These are phyloP conservation scores for Pseudogymnoascus sp. DNA, from an alignment of 2,329 filamentous ascomycete species.

Conservation along the genomic window DNA sequence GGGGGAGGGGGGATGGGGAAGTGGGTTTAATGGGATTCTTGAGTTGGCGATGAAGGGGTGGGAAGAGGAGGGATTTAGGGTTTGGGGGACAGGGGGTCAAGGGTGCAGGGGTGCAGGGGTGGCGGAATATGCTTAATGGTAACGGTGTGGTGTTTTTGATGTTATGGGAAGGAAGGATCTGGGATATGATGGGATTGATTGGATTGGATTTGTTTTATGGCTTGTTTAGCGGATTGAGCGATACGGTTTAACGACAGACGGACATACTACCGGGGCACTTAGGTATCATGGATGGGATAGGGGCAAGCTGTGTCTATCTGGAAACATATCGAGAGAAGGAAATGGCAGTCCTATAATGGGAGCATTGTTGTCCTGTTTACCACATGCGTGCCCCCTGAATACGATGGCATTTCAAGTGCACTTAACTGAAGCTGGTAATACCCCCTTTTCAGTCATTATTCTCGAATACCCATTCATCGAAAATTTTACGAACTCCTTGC, in stretches of 20 bases:
- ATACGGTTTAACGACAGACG: not conserved
- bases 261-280: not conserved
- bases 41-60: not conserved
- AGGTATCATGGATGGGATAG: not conserved
- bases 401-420: not conserved
- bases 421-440: not conserved
- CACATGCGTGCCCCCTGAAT: not conserved
- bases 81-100: too few relatives aligned
- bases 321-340: not conserved
- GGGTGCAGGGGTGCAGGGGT: not conserved
- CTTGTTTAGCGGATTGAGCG: not conserved
- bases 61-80: not conserved
- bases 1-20: not conserved
- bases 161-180: not conserved
- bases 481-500: constrained; percentile 13
- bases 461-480: constrained; percentile 11
- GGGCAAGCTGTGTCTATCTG: not conserved
- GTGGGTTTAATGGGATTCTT: not conserved
- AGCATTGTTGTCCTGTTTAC: not conserved
- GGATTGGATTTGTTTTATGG: not conserved
- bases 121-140: not conserved
- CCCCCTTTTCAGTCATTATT: not conserved
- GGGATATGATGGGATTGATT: not conserved
- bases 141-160: not conserved
- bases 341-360: not conserved